Conservation (phyloP, 2,329 filamentous ascomycete genomes). For the Dactylellina cionopaga region DNA sequence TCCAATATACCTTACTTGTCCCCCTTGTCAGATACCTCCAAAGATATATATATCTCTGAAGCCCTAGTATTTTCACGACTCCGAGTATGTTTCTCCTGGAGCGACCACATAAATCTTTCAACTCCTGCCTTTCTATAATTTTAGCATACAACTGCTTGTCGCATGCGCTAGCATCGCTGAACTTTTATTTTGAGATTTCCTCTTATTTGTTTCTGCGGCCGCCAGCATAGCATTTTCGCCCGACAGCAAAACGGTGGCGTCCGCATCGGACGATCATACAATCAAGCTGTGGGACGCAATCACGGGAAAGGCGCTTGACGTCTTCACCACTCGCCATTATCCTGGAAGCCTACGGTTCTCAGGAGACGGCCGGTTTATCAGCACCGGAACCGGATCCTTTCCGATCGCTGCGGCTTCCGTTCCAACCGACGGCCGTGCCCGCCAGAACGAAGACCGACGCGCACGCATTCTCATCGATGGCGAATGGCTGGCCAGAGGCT, state of each 20-base stretch:
- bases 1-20: no score
- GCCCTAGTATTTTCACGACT: no score
- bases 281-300: conserved; percentile 62
- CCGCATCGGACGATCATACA: conserved; percentile 48
- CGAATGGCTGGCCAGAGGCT: no score
- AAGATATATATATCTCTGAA: no score
- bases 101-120: no score
- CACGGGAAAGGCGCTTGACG: not conserved
- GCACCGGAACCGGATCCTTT: not conserved
- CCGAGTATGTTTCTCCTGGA: no score
- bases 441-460: not conserved
- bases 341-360: not conserved
- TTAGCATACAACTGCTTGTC: no score
- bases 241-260: conserved; percentile 36
- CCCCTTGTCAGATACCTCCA: no score
- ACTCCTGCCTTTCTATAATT: no score
- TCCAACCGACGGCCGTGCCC: not conserved
- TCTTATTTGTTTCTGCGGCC: no score
- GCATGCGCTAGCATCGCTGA: no score
- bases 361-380: not conserved
- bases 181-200: no score
- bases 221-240: conserved; percentile 42
- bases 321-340: not conserved
- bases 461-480: not conserved
- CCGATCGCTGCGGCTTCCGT: not conserved